These are phyloP conservation scores for Venturia asperata DNA, from an alignment of 2,329 filamentous ascomycete species.

Conservation along the genomic window DNA sequence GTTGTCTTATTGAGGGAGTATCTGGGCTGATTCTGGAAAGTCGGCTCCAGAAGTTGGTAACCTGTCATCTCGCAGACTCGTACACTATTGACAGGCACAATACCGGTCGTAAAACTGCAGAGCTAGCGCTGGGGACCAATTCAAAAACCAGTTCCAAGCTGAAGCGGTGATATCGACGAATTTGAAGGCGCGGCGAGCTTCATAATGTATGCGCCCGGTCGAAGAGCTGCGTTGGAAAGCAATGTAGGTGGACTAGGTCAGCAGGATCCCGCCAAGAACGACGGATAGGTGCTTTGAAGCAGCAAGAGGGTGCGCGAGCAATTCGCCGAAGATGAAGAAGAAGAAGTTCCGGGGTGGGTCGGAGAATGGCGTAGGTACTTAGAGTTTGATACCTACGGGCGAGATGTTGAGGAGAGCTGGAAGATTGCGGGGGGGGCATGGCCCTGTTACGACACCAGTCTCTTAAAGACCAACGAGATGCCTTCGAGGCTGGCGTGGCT, in stretches of 20 bases:
- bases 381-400: no score
- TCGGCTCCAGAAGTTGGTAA: background rate
- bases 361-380: background rate
- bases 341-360: background rate
- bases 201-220: constrained; percentile 7
- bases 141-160: background rate
- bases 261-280: background rate
- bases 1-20: background rate
- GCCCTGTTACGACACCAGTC: no score
- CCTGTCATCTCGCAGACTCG: background rate
- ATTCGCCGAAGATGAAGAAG: background rate
- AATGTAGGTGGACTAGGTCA: background rate
- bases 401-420: no score
- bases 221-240: background rate
- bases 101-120: background rate
- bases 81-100: background rate
- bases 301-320: background rate
- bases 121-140: background rate
- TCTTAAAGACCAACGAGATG: no score
- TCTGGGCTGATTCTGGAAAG: background rate
- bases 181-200: background rate
- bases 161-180: background rate
- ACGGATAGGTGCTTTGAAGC: background rate
- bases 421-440: no score
- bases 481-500: no score